Evolutionary conservation across 495 filamentous ascomycete species (phyloP), one percentile per base, ranked within the genome.

Genomic region (Bacidia rubella): DNA sequence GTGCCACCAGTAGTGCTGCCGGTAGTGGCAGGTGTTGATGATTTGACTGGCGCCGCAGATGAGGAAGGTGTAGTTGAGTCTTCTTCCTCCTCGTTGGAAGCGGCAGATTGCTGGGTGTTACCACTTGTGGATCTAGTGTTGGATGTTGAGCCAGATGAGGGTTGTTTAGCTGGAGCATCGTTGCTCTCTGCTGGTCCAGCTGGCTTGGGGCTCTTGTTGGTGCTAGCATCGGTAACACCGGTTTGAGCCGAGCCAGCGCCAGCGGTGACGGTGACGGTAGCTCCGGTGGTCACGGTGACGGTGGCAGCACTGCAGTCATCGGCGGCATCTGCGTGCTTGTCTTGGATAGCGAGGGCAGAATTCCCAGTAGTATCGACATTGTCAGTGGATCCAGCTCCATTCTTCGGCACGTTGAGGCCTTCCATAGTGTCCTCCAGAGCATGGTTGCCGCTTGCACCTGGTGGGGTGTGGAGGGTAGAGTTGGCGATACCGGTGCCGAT

Each of bases 181-280:
- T n/a, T n/a, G n/a, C n/a, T n/a, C n/a, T n/a, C n/a, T n/a, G n/a
- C n/a, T n/a, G n/a, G n/a, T n/a, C n/a, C n/a, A n/a, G n/a, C n/a
- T n/a, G n/a, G n/a, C n/a, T n/a, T n/a, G n/a, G n/a, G n/a, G n/a
- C n/a, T n/a, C n/a, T n/a, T n/a, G n/a, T n/a, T n/a, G n/a, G n/a
- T n/a, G n/a, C n/a, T n/a, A n/a, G n/a, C n/a, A n/a, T n/a, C n/a
- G n/a, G n/a, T n/a, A n/a, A n/a, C n/a, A n/a, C n/a, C n/a, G 9
- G 38, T 41, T 4, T 39, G 43, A 11, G 25, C 25, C 19, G 29
- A 38, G 5, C 19, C 26, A 17, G 54, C 47, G 20, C 32, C 35
- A 38, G 43, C 53, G 10, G 42, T 42, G 7, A 48, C 53, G 3
- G 49, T 59, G 23, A 56, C 53, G 49, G 53, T 59, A 10, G 45